phyloP scores from a whole-genome alignment of 306 rosid genomes.

The Datisca glomerata region DNA sequence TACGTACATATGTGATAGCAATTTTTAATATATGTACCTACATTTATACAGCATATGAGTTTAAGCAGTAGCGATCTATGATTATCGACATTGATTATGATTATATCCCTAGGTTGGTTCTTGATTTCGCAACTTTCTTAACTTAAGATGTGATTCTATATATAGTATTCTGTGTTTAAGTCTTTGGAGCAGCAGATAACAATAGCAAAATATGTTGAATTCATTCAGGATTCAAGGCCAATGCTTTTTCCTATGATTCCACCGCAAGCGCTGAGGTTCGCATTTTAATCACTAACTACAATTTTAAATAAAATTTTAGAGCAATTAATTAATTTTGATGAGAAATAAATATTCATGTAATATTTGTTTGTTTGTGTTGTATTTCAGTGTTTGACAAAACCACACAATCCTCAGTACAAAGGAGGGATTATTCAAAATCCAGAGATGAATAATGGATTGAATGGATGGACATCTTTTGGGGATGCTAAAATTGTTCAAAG shows the following conservation, averaged over 20 bases:
- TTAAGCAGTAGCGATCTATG: too few species aligned
- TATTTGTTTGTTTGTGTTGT: too few species aligned
- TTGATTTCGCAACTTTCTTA: too few species aligned
- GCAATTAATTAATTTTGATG: background rate
- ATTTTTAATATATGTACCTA: too few species aligned
- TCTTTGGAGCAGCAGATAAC: background rate
- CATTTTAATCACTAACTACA: background rate
- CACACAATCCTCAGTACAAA: slow-evolving; percentile 42
- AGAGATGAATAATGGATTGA: slow-evolving; percentile 42
- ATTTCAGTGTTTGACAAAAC: slow-evolving; percentile 41
- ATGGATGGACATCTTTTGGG: slow-evolving; percentile 50
- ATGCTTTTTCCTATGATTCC: slow-evolving; percentile 49
- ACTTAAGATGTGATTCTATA: too few species aligned
- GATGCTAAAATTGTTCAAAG: slow-evolving; percentile 27
- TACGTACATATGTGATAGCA: too few species aligned
- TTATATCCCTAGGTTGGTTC: too few species aligned
- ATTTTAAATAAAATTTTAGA: background rate
- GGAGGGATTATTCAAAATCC: slow-evolving; percentile 76
- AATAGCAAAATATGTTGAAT: background rate
- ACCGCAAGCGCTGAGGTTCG: slow-evolving; percentile 37
- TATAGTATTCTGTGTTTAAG: background rate
- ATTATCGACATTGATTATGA: too few species aligned
- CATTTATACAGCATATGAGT: too few species aligned
- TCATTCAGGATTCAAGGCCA: slow-evolving; percentile 30
- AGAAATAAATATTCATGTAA: too few species aligned